Evolutionary conservation across 2,329 filamentous ascomycete species (phyloP), one percentile per base, ranked within the genome.

Genomic region (Colletotrichum horii): DNA sequence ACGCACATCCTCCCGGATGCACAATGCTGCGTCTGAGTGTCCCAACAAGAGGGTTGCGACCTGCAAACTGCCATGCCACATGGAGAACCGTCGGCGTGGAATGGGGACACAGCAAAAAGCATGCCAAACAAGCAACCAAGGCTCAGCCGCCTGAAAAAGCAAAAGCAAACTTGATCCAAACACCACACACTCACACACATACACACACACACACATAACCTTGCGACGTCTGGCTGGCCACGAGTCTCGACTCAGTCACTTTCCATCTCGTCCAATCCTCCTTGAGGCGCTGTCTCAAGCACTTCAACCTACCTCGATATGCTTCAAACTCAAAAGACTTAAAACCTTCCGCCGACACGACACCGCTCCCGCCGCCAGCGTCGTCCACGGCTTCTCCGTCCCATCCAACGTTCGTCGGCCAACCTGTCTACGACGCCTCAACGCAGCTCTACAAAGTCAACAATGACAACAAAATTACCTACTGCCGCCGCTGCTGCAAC

Each of bases 31-130:
- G 52, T 24, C 67, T 16, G 72, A 60, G 60, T 56, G 66, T 55
- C 34, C 61, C 61, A 66, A 34, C 38, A 52, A 19, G 36, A 38
- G 58, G 62, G 72, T 66, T 62, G 26, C 55, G 28, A 75, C 58
- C 72, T 75, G 72, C 69, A 67, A 71, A 62, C 72, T 56, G 61
- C 38, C 68, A 30, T 48, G 68, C 72, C 69, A 55, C 62, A 75
- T 56, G 61, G 68, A 66, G 24, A 66, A 71, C 61, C 38, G 24
- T 32, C 55, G 55, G 55, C 32, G 32, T 55, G 65, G 67, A 34
- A 66, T 62, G 30, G 19, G 60, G 43, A n/a, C 43, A 52, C n/a
- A 52, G 43, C 43, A 52, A 24, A 24, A 52, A 52, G 22, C 61
- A 60, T 52, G 26, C 52, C 52, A 55, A 67, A 66, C 55, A 62